A percentile compares a stretch with the other conserved stretches of the same genome.
Conservation (phyloP, 73 alveolate genomes). For the Stentor coeruleus region DNA sequence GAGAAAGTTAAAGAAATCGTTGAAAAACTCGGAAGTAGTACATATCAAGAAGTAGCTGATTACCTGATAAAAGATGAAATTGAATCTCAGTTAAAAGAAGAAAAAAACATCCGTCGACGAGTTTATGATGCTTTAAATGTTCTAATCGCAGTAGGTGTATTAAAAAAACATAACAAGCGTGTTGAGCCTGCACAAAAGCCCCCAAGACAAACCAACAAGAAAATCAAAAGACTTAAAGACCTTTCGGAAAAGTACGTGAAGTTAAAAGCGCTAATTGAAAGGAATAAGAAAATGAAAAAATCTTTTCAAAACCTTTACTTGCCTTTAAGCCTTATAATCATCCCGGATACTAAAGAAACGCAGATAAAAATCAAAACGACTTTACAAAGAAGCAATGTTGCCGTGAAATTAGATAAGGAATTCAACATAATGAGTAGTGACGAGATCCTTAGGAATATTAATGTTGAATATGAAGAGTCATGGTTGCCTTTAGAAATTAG, state of each 20-base stretch:
- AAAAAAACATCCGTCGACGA: conserved; percentile 79
- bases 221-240: conserved; percentile 8
- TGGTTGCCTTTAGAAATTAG: not conserved
- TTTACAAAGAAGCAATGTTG: not conserved
- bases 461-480: no score
- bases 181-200: conserved; percentile 41
- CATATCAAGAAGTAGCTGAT: conserved; percentile 75
- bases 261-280: not conserved
- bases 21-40: conserved; percentile 35
- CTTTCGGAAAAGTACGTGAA: not conserved
- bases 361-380: not conserved
- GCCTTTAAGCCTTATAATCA: not conserved
- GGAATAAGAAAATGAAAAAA: conserved; percentile 11
- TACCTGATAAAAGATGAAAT: conserved; percentile 42
- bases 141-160: conserved; percentile 68
- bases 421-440: not conserved
- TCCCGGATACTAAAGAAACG: not conserved
- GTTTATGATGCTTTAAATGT: conserved; percentile 91
- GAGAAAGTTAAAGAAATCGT: conserved; percentile 66
- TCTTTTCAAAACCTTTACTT: not conserved
- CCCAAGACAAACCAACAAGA: not conserved
- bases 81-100: conserved; percentile 65
- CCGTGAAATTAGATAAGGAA: not conserved
- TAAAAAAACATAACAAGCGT: conserved; percentile 58
- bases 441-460: not conserved